Evolutionary conservation across 192 early-diverging fungal species (phyloP), one percentile per base, ranked within the genome.

Genomic region (Lobosporangium transversale): DNA sequence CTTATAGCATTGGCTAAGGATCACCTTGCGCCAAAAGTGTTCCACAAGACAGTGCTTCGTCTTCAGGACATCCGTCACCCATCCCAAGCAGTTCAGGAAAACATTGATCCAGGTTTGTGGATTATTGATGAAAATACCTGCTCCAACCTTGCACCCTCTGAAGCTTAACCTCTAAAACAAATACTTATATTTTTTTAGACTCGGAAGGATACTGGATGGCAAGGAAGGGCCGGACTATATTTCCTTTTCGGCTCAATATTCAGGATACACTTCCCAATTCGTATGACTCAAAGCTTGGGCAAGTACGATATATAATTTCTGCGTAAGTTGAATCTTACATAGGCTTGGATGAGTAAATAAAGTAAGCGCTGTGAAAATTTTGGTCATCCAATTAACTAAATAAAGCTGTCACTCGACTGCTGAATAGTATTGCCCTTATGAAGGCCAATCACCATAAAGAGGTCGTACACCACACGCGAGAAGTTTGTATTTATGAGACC

Each of bases 401-500:
- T n/a, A n/a, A n/a, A n/a, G n/a, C n/a, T n/a, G n/a, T n/a, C n/a
- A n/a, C n/a, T n/a, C n/a, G n/a, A 29, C 27, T 37, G 9, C 12
- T 1, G 4, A 17, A 27, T 43, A 76, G 73, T 20, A 76, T 76
- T 23, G 73, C 65, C 7, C 14, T 50, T 0, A 58, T 58, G 53
- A 76, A 76, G 31, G 52, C 58, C 27, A 56, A 76, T 43, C 65
- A 63, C 2, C 31, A 33, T 26, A 76, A 66, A 31, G 73, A 76
- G 47, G 53, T 67, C 18, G 58, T 76, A 44, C 66, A 76, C n/a
- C 73, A 76, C 14, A 51, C 73, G 4, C 57, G 73, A 0, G 73
- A 76, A n/a, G 64, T 66, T n/a, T 76, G 66, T 27, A 76, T 76
- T 24, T 76, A 76, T 31, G 73, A 76, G 47, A 67, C 73, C 6